Evolutionary conservation across 1,139 yeast genomes (phyloP).

Genomic region (Saccharomycopsis hybrid): DNA sequence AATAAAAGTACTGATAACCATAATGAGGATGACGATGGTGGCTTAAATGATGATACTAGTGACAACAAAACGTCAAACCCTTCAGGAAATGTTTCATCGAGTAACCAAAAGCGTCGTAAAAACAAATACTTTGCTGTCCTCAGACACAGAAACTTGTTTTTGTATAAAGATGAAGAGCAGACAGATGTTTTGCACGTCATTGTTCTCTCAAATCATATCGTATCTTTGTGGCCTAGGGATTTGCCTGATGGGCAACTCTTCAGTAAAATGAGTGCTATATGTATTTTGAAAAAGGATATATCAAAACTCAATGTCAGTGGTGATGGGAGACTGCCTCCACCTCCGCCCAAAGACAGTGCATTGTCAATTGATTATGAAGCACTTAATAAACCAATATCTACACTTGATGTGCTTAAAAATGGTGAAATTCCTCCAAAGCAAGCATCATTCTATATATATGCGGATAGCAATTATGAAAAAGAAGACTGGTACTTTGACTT

Average conservation of each 20-base stretch:
- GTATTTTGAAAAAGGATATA: constrained; percentile 44
- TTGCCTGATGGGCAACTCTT: constrained; percentile 70
- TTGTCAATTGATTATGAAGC: constrained; percentile 19
- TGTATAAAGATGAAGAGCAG: constrained; percentile 64
- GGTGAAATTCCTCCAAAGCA: constrained; percentile 40
- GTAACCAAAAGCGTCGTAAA: constrained; percentile 34
- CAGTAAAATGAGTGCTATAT: constrained; percentile 72
- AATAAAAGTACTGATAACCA: constrained; percentile 24
- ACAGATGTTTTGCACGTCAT: constrained; percentile 73
- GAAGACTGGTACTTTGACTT: constrained; percentile 91
- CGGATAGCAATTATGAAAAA: constrained; percentile 71
- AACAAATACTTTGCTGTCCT: constrained; percentile 62
- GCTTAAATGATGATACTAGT: constrained; percentile 7
- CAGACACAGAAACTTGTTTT: constrained; percentile 79
- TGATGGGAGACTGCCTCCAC: constrained; percentile 14
- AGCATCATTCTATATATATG: constrained; percentile 63
- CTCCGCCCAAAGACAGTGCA: constrained; percentile 28
- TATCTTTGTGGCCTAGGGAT: constrained; percentile 81
- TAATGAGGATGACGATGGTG: constrained; percentile 20
- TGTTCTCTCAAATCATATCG: constrained; percentile 62
- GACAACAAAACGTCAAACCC: constrained; percentile 20
- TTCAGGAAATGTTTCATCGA: not conserved
- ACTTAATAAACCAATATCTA: constrained; percentile 22
- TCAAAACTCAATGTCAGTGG: not conserved
- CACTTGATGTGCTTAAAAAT: constrained; percentile 26